These are phyloP conservation scores for Graphilbum sp. DNA, from an alignment of 2,329 filamentous ascomycete species.

Conservation along the genomic window DNA sequence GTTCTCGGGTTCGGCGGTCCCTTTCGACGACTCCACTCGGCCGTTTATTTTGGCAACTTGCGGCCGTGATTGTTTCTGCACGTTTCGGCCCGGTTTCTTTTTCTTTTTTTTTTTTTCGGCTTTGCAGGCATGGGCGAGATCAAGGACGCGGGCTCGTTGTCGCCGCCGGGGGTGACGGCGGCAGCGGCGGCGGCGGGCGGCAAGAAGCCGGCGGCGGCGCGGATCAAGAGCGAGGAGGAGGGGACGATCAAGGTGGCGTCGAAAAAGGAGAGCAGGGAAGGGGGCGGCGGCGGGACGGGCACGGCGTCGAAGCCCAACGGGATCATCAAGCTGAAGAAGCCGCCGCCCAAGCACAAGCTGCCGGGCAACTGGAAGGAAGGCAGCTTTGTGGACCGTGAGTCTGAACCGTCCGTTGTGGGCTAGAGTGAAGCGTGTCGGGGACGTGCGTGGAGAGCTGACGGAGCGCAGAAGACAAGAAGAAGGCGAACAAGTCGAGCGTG, in stretches of 20 bases:
- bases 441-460: neutral
- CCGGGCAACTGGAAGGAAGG: slow-evolving; percentile 58
- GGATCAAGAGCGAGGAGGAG: slow-evolving; percentile 32
- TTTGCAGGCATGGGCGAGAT: too few species aligned
- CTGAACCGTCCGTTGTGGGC: too few species aligned
- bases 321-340: slow-evolving; percentile 46
- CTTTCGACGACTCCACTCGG: too few species aligned
- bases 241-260: slow-evolving; percentile 46
- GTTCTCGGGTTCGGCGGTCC: too few species aligned
- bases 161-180: too few species aligned
- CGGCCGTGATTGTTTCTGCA: too few species aligned
- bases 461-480: slow-evolving; percentile 33
- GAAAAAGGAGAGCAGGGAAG: slow-evolving; percentile 31
- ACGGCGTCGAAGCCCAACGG: slow-evolving; percentile 21
- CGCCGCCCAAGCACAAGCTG: slow-evolving; percentile 43
- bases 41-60: too few species aligned
- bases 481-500: slow-evolving; percentile 25
- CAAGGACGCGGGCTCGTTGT: too few species aligned
- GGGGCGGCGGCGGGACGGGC: neutral
- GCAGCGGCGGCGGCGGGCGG: slow-evolving; percentile 4
- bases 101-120: too few species aligned
- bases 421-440: too few species aligned
- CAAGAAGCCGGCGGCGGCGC: slow-evolving; percentile 11
- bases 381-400: slow-evolving; percentile 44
- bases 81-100: too few species aligned